These are phyloP conservation scores for Vitis hybrid DNA, from an alignment of 177 flowering plant species.

Conservation along the genomic window DNA sequence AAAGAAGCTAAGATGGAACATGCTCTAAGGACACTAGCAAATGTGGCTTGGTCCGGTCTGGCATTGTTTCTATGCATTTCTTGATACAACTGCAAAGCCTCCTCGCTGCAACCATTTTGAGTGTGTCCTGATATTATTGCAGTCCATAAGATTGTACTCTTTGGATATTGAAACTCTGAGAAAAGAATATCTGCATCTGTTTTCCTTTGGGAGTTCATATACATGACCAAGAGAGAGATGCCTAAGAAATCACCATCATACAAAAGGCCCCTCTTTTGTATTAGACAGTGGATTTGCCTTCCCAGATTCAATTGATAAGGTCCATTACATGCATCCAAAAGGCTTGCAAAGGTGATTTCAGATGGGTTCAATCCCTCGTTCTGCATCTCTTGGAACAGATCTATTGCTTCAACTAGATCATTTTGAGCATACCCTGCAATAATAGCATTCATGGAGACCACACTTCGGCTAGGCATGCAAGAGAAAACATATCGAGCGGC, in stretches of 20 bases:
- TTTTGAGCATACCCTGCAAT: constrained; percentile 62
- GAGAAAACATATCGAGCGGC: constrained; percentile 44
- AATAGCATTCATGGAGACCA: constrained; percentile 73
- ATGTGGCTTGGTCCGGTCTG: constrained; percentile 81
- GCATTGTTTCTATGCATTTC: constrained; percentile 55
- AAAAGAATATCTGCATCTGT: constrained; percentile 60
- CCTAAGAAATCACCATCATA: constrained; percentile 52
- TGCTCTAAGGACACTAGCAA: constrained; percentile 65
- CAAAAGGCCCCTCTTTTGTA: constrained; percentile 52
- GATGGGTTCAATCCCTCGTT: constrained; percentile 57
- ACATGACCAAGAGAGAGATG: constrained; percentile 72
- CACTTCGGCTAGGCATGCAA: constrained; percentile 54
- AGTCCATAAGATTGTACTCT: constrained; percentile 67
- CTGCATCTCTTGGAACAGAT: constrained; percentile 46
- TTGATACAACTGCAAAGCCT: constrained; percentile 53
- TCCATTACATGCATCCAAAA: constrained; percentile 55
- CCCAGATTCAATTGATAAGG: constrained; percentile 42
- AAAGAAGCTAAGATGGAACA: constrained; percentile 62
- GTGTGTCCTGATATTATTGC: constrained; percentile 69
- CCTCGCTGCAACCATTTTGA: constrained; percentile 53
- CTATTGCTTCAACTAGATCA: constrained; percentile 46
- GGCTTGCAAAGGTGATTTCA: constrained; percentile 67
- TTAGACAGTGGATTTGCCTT: constrained; percentile 61
- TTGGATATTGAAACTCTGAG: constrained; percentile 53
- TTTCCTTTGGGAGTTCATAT: constrained; percentile 37